Evolutionary conservation across 1,139 yeast species (phyloP), one percentile per base, ranked within the genome.

Genomic region (Taphrina flavorubra): DNA sequence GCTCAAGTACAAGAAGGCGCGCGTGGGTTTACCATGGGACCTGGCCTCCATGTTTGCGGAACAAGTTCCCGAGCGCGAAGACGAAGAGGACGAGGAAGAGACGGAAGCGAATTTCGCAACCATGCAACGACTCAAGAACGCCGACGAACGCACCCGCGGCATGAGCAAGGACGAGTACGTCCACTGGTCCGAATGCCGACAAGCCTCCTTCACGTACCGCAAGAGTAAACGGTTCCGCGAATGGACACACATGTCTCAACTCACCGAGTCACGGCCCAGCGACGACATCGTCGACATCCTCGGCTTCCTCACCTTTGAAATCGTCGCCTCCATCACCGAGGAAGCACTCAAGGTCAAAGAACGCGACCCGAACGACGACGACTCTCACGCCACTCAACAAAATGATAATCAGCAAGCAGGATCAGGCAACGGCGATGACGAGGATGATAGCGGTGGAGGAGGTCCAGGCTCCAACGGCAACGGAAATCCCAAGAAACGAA

Each of bases 151-250:
- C 73, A 94, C 99, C 0, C 85, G 83, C 73, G 85, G 89, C 73
- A 95, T 94, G 99, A 94, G 99, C 0, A 87, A 88, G 74, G 97
- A 94, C 75, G 99, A 94, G 77, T 94, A 94, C 75, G 99, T 92
- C 18, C 99, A 95, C 77, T 94, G 98, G 97, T 89, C 97, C 14
- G 99, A 94, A 77, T 94, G 99, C 79, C 85, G 99, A 73, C 99
- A 94, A 77, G 99, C 99, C 0, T 88, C 96, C 69, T 95, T 94
- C 77, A 95, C 99, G 0, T 94, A 92, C 75, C 83, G 98, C 74
- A 94, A 95, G 77, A 90, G 90, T 18, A 91, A 92, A 77, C 82
- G 97, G 75, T 94, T 94, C 76, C 84, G 96, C 75, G 99, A 94
- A 76, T 94, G 99, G 99, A 95, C 97, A 7, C 96, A 95, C 20